Evolutionary conservation across 306 rosid species (phyloP).

Genomic region (Acmispon strigosus): DNA sequence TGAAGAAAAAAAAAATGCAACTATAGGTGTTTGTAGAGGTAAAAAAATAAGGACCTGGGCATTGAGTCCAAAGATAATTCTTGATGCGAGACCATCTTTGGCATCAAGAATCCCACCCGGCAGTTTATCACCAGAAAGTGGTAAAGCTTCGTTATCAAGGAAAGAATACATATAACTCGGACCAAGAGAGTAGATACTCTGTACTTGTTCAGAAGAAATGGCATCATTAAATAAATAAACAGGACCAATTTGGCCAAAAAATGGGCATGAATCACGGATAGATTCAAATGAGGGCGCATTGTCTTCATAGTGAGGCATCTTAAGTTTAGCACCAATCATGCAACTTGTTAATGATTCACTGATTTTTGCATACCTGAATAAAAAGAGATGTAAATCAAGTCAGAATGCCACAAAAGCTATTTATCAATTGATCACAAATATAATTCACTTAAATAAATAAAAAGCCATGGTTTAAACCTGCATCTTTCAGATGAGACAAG

Average conservation of each 20-base stretch:
- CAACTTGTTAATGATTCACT: conserved; percentile 73
- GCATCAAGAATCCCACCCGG: conserved; percentile 80
- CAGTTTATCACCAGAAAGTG: conserved; percentile 54
- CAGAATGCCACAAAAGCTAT: conserved; percentile 1
- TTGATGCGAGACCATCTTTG: conserved; percentile 85
- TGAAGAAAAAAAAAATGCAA: conserved; percentile 1
- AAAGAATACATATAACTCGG: conserved; percentile 97
- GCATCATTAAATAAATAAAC: conserved; percentile 79
- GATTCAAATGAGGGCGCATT: conserved; percentile 40
- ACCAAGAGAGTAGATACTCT: conserved; percentile 82
- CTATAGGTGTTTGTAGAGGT: neutral
- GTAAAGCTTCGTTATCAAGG: conserved; percentile 79
- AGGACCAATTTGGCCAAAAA: conserved; percentile 93
- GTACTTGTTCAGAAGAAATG: conserved; percentile 85
- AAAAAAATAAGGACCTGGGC: conserved; percentile 63
- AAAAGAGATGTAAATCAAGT: conserved; percentile 21
- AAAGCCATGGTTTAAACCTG: conserved; percentile 51
- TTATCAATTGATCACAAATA: neutral
- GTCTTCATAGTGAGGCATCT: conserved; percentile 57
- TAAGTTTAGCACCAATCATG: conserved; percentile 71
- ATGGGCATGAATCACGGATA: conserved; percentile 63
- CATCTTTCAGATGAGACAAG: conserved; percentile 95
- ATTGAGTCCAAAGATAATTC: conserved; percentile 83
- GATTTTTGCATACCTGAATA: conserved; percentile 84
- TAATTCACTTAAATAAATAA: neutral